These are phyloP conservation scores for Phytophthora tentaculata DNA, from an alignment of 352 stramenopile species.

Conservation along the genomic window DNA sequence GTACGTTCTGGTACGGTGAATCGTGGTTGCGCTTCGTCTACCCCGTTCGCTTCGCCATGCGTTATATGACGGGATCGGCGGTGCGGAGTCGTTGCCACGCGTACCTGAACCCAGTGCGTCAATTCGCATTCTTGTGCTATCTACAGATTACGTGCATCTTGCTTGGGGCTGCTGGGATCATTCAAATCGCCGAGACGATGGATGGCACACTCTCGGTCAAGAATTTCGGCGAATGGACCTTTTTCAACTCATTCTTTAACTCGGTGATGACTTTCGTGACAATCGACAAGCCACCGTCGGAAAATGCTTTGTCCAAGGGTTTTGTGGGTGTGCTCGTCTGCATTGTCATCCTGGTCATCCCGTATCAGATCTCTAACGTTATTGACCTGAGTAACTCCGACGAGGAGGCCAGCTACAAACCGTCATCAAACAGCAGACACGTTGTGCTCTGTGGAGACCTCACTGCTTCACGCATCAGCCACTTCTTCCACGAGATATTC, in stretches of 20 bases:
- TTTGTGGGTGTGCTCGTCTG: conserved; percentile 86
- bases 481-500: conserved; percentile 90
- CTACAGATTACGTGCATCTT: conserved; percentile 84
- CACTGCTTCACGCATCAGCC: conserved; percentile 78
- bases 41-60: conserved; percentile 83
- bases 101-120: conserved; percentile 77
- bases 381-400: conserved; percentile 81
- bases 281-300: conserved; percentile 82
- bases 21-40: conserved; percentile 87
- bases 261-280: conserved; percentile 89
- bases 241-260: conserved; percentile 91
- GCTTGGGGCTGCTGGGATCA: conserved; percentile 76
- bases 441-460: conserved; percentile 87
- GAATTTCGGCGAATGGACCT: conserved; percentile 83
- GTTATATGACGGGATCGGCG: conserved; percentile 75
- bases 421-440: conserved; percentile 61
- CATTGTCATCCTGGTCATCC: conserved; percentile 85
- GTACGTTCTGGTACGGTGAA: conserved; percentile 79
- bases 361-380: conserved; percentile 85
- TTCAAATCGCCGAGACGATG: conserved; percentile 87
- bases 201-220: conserved; percentile 56
- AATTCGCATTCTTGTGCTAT: conserved; percentile 86
- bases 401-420: conserved; percentile 77
- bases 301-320: conserved; percentile 83
- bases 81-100: conserved; percentile 83